Base-by-base conservation (phyloP, 1,139 yeast genomes). In the Maudiozyma humilis region DNA sequence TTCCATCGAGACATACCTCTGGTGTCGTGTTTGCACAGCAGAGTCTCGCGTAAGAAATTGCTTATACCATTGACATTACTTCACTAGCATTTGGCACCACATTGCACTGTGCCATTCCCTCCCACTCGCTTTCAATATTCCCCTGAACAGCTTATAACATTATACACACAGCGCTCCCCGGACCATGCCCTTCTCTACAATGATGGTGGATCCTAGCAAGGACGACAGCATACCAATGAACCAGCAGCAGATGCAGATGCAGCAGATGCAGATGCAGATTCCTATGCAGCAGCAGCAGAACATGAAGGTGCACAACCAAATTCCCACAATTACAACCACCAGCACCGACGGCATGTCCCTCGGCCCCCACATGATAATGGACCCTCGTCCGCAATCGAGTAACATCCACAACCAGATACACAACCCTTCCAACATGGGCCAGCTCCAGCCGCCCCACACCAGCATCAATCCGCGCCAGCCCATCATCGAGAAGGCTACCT, bases 401-500 rank as follows among this genome's bases (percentile, higher is more conserved):
- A 15, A 30, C 14, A 12, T 16, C n/a, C 14, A 19, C 15, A 31
- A 19, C 16, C 34, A 19, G 3, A 5, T 18, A 13, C 30, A 23
- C 25, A 31, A 30, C 36, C 20, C 16, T 8, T 13, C 31, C 5
- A 7, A 16, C 25, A 25, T 40, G 30, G 29, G 34, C 17, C 33
- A 29, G n/a, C 18, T 29, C 10, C 33, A 37, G 17, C 33, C 36
- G 15, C 56, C 59, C 6, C 46, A 51, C 14, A 53, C 51, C 13
- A 58, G 56, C 37, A 23, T 6, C 27, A 47, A 54, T 31, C 57
- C 58, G 4, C 51, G 56, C 3, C 52, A 30, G 8, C 64, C 64
- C 3, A 47, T 54, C 10, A 56, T 61, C 18, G 65, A 61, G 38
- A 52, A 58, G 33, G 64, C 64, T 2, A 61, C 63, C 2, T 61